These are phyloP conservation scores for Exsudoporus frostii DNA, from an alignment of 768 basidiomycete species.

Conservation along the genomic window DNA sequence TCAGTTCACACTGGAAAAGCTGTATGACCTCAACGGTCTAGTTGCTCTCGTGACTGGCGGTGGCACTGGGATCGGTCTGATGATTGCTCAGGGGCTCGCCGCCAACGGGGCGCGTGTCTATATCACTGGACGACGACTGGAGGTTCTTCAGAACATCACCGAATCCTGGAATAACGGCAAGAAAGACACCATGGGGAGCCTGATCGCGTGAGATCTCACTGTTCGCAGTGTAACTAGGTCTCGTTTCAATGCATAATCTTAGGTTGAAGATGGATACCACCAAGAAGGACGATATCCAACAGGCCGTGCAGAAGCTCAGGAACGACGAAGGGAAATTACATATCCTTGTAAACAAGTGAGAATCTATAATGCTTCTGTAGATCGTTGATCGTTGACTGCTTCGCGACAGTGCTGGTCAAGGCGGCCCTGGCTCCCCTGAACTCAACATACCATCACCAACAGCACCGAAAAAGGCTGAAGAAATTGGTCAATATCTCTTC, in stretches of 20 bases:
- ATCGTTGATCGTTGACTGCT: slow-evolving; percentile 1
- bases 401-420: slow-evolving; percentile 63
- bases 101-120: slow-evolving; percentile 79
- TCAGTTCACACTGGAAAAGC: slow-evolving; percentile 21
- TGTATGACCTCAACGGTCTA: slow-evolving; percentile 56
- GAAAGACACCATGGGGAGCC: slow-evolving; percentile 39
- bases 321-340: slow-evolving; percentile 63
- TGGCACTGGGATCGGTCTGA: slow-evolving; percentile 54
- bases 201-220: slow-evolving; percentile 54
- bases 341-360: slow-evolving; percentile 80
- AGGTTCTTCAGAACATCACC: slow-evolving; percentile 59
- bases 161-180: slow-evolving; percentile 43
- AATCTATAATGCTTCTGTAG: neutral
- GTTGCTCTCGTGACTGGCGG: slow-evolving; percentile 50
- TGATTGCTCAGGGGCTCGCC: slow-evolving; percentile 72
- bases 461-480: slow-evolving; percentile 59
- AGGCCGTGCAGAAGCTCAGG: slow-evolving; percentile 41
- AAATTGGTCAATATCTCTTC: slow-evolving; percentile 68
- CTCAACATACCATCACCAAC: slow-evolving; percentile 54
- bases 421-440: slow-evolving; percentile 60
- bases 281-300: slow-evolving; percentile 59
- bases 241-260: slow-evolving; percentile 1
- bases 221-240: neutral
- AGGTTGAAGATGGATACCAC: slow-evolving; percentile 74
- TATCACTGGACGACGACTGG: slow-evolving; percentile 66